These are phyloP conservation scores for Diversispora eburnea DNA, from an alignment of 192 early-diverging fungal genomes.

Conservation along the genomic window DNA sequence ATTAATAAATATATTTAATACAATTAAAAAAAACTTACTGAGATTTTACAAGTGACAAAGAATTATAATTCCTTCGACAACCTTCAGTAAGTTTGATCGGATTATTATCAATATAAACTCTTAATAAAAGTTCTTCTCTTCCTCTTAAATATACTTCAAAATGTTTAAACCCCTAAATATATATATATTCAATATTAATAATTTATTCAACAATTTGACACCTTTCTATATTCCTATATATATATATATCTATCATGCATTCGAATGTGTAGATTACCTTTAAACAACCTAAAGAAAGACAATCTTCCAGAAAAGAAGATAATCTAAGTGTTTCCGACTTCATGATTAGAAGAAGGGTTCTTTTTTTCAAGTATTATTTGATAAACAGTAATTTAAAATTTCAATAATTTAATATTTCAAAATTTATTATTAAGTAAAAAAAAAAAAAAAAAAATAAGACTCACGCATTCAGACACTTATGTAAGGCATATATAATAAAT, in stretches of 20 bases:
- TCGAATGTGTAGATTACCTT: conserved; percentile 36
- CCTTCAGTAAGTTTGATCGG: conserved; percentile 22
- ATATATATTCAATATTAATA: not conserved
- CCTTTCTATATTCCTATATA: too few relatives aligned
- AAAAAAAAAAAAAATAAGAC: too few relatives aligned
- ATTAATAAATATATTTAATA: conserved; percentile 36
- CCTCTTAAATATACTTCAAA: conserved; percentile 65
- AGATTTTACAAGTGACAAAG: conserved; percentile 48
- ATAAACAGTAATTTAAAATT: too few relatives aligned
- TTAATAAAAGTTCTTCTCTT: conserved; percentile 64
- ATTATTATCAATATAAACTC: conserved; percentile 51
- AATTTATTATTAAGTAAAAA: too few relatives aligned
- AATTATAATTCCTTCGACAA: conserved; percentile 31
- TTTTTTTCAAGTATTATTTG: too few relatives aligned
- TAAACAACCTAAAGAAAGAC: conserved; percentile 62
- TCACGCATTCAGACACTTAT: too few relatives aligned
- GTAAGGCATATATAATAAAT: too few relatives aligned
- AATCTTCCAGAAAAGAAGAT: conserved; percentile 60
- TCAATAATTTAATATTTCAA: too few relatives aligned
- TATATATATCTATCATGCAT: not conserved
- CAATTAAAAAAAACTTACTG: conserved; percentile 33
- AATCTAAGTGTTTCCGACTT: conserved; percentile 49
- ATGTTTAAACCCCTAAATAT: conserved; percentile 59
- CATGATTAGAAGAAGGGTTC: not conserved
- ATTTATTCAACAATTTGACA: not conserved